phyloP scores from a whole-genome alignment of 78 protist species.

The Tieghemostelium lacteum region DNA sequence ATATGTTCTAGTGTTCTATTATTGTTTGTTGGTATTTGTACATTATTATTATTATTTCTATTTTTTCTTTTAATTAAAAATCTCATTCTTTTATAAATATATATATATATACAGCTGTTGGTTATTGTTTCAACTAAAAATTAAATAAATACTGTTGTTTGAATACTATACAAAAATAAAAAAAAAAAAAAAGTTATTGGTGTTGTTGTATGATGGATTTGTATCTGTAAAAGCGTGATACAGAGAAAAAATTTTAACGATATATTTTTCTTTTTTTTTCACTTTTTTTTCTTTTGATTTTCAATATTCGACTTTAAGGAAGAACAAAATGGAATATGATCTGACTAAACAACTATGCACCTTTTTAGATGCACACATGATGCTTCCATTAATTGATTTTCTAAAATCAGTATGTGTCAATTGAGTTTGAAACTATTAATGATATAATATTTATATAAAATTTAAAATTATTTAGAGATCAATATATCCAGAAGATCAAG shows the following conservation, averaged over 20 bases:
- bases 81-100: constrained; percentile 20
- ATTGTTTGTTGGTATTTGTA: background rate
- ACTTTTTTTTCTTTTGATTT: background rate
- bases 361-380: constrained; percentile 58
- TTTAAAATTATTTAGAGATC: background rate
- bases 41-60: background rate
- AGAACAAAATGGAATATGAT: constrained; percentile 51
- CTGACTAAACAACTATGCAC: constrained; percentile 57
- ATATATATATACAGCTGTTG: background rate
- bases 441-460: too few species aligned
- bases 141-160: background rate
- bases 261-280: background rate
- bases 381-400: constrained; percentile 30
- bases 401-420: background rate
- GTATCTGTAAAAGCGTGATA: background rate
- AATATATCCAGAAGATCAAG: constrained; percentile 51
- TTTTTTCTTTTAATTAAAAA: background rate
- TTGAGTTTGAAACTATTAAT: background rate
- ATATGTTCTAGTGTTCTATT: background rate
- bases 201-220: too few species aligned
- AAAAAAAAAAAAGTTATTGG: too few species aligned
- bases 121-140: too few species aligned
- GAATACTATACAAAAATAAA: too few species aligned
- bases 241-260: background rate
- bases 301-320: background rate